Evolutionary conservation across 768 basidiomycete species (phyloP).

Genomic region (Pholiota conissans): DNA sequence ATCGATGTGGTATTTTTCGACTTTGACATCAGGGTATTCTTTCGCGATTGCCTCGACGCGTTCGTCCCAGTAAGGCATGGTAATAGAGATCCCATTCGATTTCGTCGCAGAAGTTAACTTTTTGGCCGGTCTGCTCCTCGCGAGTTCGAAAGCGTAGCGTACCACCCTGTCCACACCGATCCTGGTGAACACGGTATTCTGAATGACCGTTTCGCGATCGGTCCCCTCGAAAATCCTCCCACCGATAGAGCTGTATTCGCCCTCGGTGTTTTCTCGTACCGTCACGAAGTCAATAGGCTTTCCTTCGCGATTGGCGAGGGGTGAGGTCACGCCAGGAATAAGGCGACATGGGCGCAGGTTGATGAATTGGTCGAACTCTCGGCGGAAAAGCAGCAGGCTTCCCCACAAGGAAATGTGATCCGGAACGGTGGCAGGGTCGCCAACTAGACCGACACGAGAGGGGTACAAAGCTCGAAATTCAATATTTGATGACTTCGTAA

Average conservation of each 20-base stretch:
- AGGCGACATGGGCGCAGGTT: constrained; percentile 50
- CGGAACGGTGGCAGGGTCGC: constrained; percentile 47
- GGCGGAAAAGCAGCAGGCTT: constrained; percentile 48
- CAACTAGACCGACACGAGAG: too few species aligned
- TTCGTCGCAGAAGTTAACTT: constrained; percentile 55
- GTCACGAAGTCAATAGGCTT: constrained; percentile 52
- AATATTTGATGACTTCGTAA: background rate
- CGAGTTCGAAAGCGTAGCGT: constrained; percentile 54
- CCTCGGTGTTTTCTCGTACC: constrained; percentile 58
- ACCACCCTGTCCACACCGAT: constrained; percentile 48
- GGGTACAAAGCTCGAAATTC: background rate
- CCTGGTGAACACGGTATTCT: constrained; percentile 52
- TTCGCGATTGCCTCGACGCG: constrained; percentile 46
- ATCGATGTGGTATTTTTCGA: constrained; percentile 51
- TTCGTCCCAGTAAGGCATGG: constrained; percentile 51
- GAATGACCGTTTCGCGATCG: constrained; percentile 38
- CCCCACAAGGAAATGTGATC: constrained; percentile 62
- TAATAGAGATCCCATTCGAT: constrained; percentile 48
- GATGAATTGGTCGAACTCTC: constrained; percentile 52
- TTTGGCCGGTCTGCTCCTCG: constrained; percentile 47
- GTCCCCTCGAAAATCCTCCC: constrained; percentile 42
- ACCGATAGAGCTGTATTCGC: constrained; percentile 53
- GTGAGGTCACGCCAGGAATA: constrained; percentile 46
- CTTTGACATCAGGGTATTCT: constrained; percentile 50
- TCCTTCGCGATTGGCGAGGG: constrained; percentile 40